Evolutionary conservation across 192 early-diverging fungal species (phyloP), one percentile per base, ranked within the genome.

Genomic region (Lunasporangiospora selenospora): DNA sequence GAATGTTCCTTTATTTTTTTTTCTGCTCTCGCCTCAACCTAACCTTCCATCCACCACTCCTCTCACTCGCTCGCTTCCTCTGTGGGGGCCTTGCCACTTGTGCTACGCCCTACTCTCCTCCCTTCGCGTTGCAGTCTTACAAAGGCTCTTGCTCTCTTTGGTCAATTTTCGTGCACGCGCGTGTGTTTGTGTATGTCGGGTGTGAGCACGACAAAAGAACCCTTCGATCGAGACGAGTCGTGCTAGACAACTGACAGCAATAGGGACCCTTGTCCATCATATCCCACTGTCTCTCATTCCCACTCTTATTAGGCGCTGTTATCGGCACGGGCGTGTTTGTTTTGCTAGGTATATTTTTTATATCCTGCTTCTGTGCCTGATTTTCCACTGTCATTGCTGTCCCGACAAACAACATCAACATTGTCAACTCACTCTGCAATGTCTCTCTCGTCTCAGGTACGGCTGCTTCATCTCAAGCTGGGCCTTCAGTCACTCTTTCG

Each of bases 401-500:
- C 19, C 10, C 10, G 4, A 9, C 29, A 9, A 15, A 4, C 0
- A 21, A 10, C 29, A 31, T 16, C 18, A 11, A 51, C 16, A 1
- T 21, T 9, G 29, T 58, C 11, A 4, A 4, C 29, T 57, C 26
- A 10, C 21, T 42, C 13, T 4, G 19, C 33, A 59, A 62, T n/a
- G 23, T 33, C 33, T 27, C 27, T 18, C 15, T 24, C 21, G 26
- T 15, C 10, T 27, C 16, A 79, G 89, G 90, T 36, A 67, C 70
- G 6, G 93, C 92, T 7, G 95, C 95, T 8, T 80, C 79, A 0
- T 75, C 83, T 18, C 83, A 92, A 40, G 88, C 95, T 19, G 95
- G 95, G 0, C 95, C 95, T 0, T 93, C 90, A 12, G 76, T 97
- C 2, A 87, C 93, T 4, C 50, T 97, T 21, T 93, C 92, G 16